Base-by-base conservation (phyloP, 805 yeast species). In the Candida railenensis region DNA sequence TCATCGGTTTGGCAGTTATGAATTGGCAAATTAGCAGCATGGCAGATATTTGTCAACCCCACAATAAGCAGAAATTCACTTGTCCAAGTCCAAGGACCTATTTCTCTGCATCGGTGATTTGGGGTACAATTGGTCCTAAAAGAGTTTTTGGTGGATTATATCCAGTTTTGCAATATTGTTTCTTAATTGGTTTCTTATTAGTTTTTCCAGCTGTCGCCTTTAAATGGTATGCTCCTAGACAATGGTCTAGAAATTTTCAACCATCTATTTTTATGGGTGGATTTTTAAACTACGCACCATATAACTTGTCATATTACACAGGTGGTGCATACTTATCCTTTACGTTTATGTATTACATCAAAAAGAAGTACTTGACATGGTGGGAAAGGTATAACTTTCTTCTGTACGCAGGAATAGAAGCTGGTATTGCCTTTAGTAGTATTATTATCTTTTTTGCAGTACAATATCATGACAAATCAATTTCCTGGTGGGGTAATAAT, bases 331-430 rank as follows among this genome's bases (percentile, higher is more conserved):
- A 69, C 52, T 41, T 75, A 22, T 82, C 84, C 2, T 67, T 68
- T 47, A 44, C 69, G 3, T 83, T 82, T 61, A 80, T 78, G 59
- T 76, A 69, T 62, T 73, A 68, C 55, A 61, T 80, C 54, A 73
- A 75, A 53, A 63, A 66, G 43, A 61, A 65, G 51, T 75, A 73
- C 59, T 56, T 68, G 44, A 59, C 71, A 20, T 74, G 84, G 85
- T 83, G 84, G 89, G 78, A 81, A 28, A 83, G 82, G 61, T 83
- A 84, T 62, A 82, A 81, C 59, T 82, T 80, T 59, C 68, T 82
- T 34, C 59, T 82, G 42, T 62, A 77, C 16, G 70, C 81, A 22
- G 82, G 39, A 34, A 59, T 80, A 22, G 55, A 66, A 8, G 74
- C 82, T 1, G 84, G 82, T 28, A 71, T 77, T 20, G 83, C 83